phyloP scores from a whole-genome alignment of 768 basidiomycete species.

The Boletus pseudo-olivaceus region DNA sequence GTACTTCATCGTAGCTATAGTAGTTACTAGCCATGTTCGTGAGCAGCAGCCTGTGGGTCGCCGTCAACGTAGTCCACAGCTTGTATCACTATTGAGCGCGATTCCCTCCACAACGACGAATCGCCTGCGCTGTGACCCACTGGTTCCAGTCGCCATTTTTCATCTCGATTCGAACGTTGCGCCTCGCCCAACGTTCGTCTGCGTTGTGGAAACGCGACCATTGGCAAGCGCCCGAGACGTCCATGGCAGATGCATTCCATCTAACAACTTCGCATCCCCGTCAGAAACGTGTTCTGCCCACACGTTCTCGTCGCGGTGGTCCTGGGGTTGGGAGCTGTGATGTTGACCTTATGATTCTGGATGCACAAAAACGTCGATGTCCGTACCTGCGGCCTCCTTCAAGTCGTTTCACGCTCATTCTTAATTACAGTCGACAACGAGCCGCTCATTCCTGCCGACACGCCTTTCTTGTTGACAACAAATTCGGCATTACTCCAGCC shows the following conservation, averaged over 20 bases:
- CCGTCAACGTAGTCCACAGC: slow-evolving; percentile 10
- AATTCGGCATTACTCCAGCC: slow-evolving; percentile 50
- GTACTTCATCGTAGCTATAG: neutral
- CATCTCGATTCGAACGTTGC: neutral
- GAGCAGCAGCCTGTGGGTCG: neutral
- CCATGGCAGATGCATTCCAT: slow-evolving; percentile 37
- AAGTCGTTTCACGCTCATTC: slow-evolving; percentile 18
- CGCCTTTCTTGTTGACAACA: slow-evolving; percentile 72
- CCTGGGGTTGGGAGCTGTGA: slow-evolving; percentile 78
- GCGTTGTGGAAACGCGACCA: slow-evolving; percentile 6
- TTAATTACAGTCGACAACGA: slow-evolving; percentile 59
- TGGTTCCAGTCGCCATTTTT: slow-evolving; percentile 1
- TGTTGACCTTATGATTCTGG: slow-evolving; percentile 79
- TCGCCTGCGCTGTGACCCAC: neutral
- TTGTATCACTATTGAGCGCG: neutral
- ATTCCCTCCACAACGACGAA: slow-evolving; percentile 10
- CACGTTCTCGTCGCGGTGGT: slow-evolving; percentile 76
- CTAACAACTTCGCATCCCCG: slow-evolving; percentile 38
- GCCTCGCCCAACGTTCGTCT: slow-evolving; percentile 2
- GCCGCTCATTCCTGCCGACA: slow-evolving; percentile 62
- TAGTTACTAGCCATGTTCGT: neutral
- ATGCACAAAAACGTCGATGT: slow-evolving; percentile 77
- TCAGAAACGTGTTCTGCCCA: slow-evolving; percentile 78
- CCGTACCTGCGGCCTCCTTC: slow-evolving; percentile 29
- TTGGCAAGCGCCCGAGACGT: slow-evolving; percentile 10